phyloP scores from a whole-genome alignment of 2,329 filamentous ascomycete species.

The Xylariaceae sp. region DNA sequence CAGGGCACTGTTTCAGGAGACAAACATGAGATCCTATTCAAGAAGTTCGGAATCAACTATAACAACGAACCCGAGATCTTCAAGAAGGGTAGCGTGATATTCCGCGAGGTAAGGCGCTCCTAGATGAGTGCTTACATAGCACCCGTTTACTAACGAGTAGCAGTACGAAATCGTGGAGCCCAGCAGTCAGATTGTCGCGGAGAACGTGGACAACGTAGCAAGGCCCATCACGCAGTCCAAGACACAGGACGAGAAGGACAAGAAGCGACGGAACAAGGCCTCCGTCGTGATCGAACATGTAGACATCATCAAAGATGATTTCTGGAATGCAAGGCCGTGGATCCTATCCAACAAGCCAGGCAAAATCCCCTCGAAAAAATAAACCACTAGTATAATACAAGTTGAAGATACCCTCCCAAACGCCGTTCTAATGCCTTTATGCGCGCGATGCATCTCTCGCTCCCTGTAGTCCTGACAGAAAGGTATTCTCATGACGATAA shows the following conservation, averaged over 20 bases:
- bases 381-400: slow-evolving; percentile 5
- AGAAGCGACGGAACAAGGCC: slow-evolving; percentile 75
- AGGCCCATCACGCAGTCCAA: slow-evolving; percentile 60
- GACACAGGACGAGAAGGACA: slow-evolving; percentile 77
- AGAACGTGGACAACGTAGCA: slow-evolving; percentile 44
- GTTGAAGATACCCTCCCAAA: slow-evolving; percentile 12
- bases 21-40: slow-evolving; percentile 95
- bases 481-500: neutral
- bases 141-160: slow-evolving; percentile 24
- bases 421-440: slow-evolving; percentile 16
- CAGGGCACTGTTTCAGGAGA: slow-evolving; percentile 79
- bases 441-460: slow-evolving; percentile 9
- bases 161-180: slow-evolving; percentile 68
- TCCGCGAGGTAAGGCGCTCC: slow-evolving; percentile 60
- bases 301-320: slow-evolving; percentile 92
- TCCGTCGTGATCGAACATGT: slow-evolving; percentile 76
- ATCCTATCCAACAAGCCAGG: slow-evolving; percentile 69
- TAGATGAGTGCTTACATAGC: neutral
- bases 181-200: slow-evolving; percentile 40
- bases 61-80: slow-evolving; percentile 92
- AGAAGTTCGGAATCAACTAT: slow-evolving; percentile 87
- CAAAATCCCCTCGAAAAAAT: slow-evolving; percentile 58
- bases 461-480: slow-evolving; percentile 1
- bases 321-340: slow-evolving; percentile 87
- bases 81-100: slow-evolving; percentile 88